Percentiles rank a stretch among this genome's conserved stretches.
phyloP scores from a whole-genome alignment of 2,329 filamentous ascomycete genomes.

The Colletotrichum tabaci region DNA sequence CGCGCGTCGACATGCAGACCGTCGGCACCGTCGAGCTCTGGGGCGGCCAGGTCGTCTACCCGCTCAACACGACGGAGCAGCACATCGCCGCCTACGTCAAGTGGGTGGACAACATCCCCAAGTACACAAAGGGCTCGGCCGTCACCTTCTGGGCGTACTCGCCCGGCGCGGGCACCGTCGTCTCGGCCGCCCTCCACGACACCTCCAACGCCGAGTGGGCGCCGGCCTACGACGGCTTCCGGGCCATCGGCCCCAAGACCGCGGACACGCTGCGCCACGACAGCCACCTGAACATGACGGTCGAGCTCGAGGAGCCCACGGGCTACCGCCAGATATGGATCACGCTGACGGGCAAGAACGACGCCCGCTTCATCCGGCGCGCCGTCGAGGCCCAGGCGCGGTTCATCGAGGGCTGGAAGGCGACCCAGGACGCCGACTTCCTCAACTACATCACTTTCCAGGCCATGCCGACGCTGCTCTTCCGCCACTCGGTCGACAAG shows the following conservation, averaged over 20 bases:
- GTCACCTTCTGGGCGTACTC: slow-evolving; percentile 23
- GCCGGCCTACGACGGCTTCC: slow-evolving; percentile 9
- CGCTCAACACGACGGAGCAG: slow-evolving; percentile 23
- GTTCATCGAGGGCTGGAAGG: no score
- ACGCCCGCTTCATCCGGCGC: no score
- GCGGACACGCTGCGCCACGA: slow-evolving; percentile 16
- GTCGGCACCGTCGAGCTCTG: no score
- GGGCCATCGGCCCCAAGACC: neutral
- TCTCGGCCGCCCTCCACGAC: slow-evolving; percentile 13
- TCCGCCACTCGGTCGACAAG: no score
- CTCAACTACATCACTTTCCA: no score
- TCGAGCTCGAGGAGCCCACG: slow-evolving; percentile 30
- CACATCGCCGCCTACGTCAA: slow-evolving; percentile 25
- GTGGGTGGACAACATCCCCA: slow-evolving; percentile 27
- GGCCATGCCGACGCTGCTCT: no score
- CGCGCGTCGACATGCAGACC: no score
- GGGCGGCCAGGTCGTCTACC: slow-evolving; percentile 9
- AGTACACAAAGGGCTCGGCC: slow-evolving; percentile 34
- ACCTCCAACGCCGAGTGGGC: neutral
- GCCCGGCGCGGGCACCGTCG: neutral
- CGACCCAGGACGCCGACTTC: no score
- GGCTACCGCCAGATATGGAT: slow-evolving; percentile 15
- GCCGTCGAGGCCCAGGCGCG: no score
- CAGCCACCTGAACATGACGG: slow-evolving; percentile 32
- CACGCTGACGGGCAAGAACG: no score